phyloP scores from a whole-genome alignment of 495 filamentous ascomycete species.

The Trichoderma asperelloides region DNA sequence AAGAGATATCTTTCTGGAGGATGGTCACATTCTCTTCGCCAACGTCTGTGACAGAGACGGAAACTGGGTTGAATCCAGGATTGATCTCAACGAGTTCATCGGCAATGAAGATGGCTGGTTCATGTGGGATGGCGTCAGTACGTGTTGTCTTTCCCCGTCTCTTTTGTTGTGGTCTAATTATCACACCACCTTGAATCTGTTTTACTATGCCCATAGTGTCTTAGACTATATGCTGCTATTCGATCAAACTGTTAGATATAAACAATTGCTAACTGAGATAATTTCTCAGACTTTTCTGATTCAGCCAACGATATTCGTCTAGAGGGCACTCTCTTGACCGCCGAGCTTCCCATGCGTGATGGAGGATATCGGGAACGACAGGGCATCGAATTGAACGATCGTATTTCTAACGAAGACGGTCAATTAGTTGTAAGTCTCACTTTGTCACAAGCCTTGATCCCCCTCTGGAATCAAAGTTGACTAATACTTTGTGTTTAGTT shows the following conservation, averaged over 20 bases:
- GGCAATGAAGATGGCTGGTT: neutral
- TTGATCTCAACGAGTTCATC: neutral
- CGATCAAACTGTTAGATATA: neutral
- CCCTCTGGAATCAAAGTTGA: neutral
- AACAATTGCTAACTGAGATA: neutral
- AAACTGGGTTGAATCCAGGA: neutral
- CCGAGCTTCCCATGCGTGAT: neutral
- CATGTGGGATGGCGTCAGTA: neutral
- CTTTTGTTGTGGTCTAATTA: neutral
- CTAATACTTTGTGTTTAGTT: neutral
- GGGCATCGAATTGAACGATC: neutral
- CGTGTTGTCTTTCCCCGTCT: neutral
- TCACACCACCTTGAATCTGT: too few relatives aligned
- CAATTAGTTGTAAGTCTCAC: neutral
- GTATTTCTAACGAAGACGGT: neutral
- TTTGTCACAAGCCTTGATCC: neutral
- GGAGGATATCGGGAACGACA: neutral
- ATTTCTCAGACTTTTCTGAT: neutral
- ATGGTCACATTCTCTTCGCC: neutral
- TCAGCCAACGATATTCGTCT: neutral
- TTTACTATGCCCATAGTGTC: neutral
- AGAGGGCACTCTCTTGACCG: neutral
- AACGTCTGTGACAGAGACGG: neutral
- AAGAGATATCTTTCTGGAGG: neutral
- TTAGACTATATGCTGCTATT: neutral